phyloP scores from a whole-genome alignment of 2,329 filamentous ascomycete genomes.

The Alternaria sp. region DNA sequence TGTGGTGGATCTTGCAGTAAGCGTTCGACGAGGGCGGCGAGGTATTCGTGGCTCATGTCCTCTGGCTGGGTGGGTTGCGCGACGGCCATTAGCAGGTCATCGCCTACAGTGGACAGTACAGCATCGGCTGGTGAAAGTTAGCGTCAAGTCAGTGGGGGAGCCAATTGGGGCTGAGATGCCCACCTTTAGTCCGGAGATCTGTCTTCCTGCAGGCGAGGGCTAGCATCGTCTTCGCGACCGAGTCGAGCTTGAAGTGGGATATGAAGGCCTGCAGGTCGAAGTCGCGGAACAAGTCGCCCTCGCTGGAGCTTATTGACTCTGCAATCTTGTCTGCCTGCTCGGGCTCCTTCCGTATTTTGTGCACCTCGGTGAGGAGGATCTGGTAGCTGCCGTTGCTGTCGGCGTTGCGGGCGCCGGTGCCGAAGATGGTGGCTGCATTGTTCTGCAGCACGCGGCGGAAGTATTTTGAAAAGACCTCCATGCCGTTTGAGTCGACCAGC shows the following conservation, averaged over 20 bases:
- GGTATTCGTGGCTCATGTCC: constrained; percentile 72
- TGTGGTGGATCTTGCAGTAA: constrained; percentile 87
- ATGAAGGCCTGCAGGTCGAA: constrained; percentile 96
- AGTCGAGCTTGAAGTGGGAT: constrained; percentile 93
- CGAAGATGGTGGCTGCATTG: constrained; percentile 92
- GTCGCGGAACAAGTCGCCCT: constrained; percentile 92
- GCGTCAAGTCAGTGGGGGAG: constrained; percentile 11
- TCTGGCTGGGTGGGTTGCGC: constrained; percentile 69
- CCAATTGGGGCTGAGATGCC: constrained; percentile 21
- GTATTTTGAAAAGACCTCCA: constrained; percentile 98
- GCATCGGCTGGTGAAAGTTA: constrained; percentile 72
- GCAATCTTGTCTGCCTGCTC: constrained; percentile 90
- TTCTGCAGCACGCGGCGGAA: constrained; percentile 90
- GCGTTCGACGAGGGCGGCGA: constrained; percentile 83
- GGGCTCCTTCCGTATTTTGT: constrained; percentile 80
- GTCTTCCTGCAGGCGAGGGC: constrained; percentile 86
- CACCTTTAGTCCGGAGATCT: constrained; percentile 91
- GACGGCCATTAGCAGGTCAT: constrained; percentile 79
- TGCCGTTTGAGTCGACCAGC: constrained; percentile 97
- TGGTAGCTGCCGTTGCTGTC: constrained; percentile 84
- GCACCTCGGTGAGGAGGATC: constrained; percentile 82
- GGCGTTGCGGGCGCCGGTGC: constrained; percentile 74
- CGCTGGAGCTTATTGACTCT: constrained; percentile 87
- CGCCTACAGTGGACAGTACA: constrained; percentile 83
- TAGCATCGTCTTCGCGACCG: constrained; percentile 84